Evolutionary conservation across 2,329 filamentous ascomycete species (phyloP), one percentile per base, ranked within the genome.

Genomic region (Byssochlamys sp.): DNA sequence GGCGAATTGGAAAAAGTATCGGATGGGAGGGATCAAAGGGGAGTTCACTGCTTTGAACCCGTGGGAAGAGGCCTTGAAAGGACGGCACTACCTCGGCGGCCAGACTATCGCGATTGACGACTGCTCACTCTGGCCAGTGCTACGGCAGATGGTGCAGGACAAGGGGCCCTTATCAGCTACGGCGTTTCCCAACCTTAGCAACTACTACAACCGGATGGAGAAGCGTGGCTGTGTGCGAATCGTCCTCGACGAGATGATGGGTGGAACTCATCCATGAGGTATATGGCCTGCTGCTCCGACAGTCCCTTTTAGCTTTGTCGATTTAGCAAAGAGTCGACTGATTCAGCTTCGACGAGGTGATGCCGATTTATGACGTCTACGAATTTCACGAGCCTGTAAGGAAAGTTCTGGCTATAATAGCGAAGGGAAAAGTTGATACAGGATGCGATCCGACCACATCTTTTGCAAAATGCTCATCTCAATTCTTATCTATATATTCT

Each of bases 41-140:
- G 45, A 4, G 60, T 69, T 48, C 57, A 61, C 10, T 55, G 57
- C 3, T 53, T 75, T 5, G 59, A 66, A 45, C 9, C 54, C 58
- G 6, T 76, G 73, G 70, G 74, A 76, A 55, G 56, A 61, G 14
- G 58, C 60, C 19, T 55, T 75, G 2, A 60, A 64, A 19, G 69
- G 66, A 11, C 62, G 66, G 39, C 58, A 69, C 45, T 77, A 73
- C 56, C 66, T 77, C 14, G 66, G 67, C 12, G 74, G 74, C 1
- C 57, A 63, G 2, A 54, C 62, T 0, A 71, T 77, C 54, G 67
- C 67, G 1, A 68, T 77, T 31, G 75, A 76, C 53, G 75, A 78
- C 59, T 77, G 75, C 57, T 67, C 72, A 1, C 65, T 78, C 39
- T 78, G 75, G 75, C 73, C 75, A 1, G 66, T 78, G 1, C 57